Percentiles rank a stretch among this genome's conserved stretches.
Evolutionary conservation across 176 grass and related monocot species (phyloP).

Genomic region (Aechmea fasciata): DNA sequence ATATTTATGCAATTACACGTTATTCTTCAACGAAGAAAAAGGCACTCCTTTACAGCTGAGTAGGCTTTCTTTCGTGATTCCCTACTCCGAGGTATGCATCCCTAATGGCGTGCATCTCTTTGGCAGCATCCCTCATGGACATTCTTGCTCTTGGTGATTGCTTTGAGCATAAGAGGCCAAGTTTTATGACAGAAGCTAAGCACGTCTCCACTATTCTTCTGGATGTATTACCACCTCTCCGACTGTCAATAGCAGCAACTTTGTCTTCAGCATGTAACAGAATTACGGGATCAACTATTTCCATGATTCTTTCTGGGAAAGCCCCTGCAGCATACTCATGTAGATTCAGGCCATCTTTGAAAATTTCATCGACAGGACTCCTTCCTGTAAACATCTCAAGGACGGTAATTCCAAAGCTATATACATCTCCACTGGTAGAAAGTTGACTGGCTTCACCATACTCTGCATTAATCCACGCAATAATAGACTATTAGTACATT

Average conservation of each 20-base stretch:
- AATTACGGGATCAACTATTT: not conserved
- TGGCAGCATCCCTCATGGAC: not conserved
- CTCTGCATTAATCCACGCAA: not conserved
- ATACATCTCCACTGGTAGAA: slow-evolving; percentile 4
- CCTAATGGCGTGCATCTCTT: not conserved
- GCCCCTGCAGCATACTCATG: not conserved
- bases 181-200: not conserved
- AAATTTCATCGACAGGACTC: slow-evolving; percentile 9
- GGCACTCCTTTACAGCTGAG: too few relatives aligned
- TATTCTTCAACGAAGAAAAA: too few relatives aligned
- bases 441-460: not conserved
- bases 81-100: not conserved
- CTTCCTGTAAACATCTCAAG: slow-evolving; percentile 1
- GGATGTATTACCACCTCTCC: too few relatives aligned
- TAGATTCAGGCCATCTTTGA: not conserved
- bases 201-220: not conserved
- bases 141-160: slow-evolving; percentile 1
- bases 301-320: not conserved
- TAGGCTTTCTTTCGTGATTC: too few relatives aligned
- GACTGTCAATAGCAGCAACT: not conserved
- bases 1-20: too few relatives aligned
- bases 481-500: not conserved
- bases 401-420: not conserved
- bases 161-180: slow-evolving; percentile 3
- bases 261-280: too few relatives aligned